Percentiles rank a stretch among this genome's conserved stretches.
phyloP scores from a whole-genome alignment of 2,329 filamentous ascomycete genomes.

The Ophiostoma australiae region DNA sequence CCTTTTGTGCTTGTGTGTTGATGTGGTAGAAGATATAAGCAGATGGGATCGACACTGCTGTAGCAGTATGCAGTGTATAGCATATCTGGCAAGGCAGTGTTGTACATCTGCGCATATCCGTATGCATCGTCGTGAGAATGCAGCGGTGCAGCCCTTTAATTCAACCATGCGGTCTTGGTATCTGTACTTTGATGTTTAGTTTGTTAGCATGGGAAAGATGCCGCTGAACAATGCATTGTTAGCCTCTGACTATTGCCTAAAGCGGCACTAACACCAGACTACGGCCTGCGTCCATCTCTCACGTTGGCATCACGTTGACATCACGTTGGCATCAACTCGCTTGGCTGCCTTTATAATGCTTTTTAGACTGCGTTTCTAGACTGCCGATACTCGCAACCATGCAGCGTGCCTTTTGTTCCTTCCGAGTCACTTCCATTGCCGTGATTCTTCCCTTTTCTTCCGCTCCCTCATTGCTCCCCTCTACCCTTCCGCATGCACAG shows the following conservation, averaged over 20 bases:
- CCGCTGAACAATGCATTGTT: not conserved
- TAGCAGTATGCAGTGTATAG: not conserved
- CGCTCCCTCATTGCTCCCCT: not conserved
- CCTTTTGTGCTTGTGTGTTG: not conserved
- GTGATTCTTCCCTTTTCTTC: not conserved
- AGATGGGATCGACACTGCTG: not conserved
- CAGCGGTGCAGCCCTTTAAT: not conserved
- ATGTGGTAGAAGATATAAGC: not conserved
- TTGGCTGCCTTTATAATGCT: not conserved
- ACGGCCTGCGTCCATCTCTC: not conserved
- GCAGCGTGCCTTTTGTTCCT: not conserved
- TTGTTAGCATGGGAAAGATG: not conserved
- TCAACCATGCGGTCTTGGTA: not conserved
- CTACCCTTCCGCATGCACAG: not conserved
- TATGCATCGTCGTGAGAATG: not conserved
- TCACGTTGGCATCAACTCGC: not conserved
- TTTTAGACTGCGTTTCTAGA: not conserved
- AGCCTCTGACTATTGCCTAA: not conserved
- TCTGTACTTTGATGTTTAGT: not conserved
- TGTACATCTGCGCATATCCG: not conserved
- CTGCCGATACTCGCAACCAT: not conserved
- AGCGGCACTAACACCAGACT: not conserved
- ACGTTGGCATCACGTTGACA: not conserved
- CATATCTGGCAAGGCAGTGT: conserved; percentile 1
- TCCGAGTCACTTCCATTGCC: not conserved